phyloP scores from a whole-genome alignment of 345 rosid species.

The Theobroma cacao region DNA sequence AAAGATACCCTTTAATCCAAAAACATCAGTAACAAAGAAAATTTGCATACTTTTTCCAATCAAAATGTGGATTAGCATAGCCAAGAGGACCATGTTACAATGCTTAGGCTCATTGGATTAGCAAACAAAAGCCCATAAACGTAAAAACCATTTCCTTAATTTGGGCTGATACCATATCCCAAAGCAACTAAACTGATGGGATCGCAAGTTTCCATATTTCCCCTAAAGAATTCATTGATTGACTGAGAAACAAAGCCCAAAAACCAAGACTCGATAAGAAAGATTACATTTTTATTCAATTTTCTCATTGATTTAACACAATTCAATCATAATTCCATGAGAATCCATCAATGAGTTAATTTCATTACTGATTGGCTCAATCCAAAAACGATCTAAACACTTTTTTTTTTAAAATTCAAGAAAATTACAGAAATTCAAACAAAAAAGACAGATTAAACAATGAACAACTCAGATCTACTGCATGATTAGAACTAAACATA shows the following conservation, averaged over 20 bases:
- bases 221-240: background rate
- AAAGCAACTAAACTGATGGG: background rate
- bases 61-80: background rate
- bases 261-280: background rate
- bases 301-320: background rate
- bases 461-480: conserved; percentile 3
- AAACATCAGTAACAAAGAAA: background rate
- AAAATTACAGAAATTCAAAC: background rate
- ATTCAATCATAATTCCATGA: background rate
- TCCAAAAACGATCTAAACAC: background rate
- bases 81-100: background rate
- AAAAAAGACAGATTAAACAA: background rate
- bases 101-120: background rate
- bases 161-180: background rate
- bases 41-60: background rate
- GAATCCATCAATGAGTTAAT: background rate
- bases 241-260: background rate
- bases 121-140: background rate
- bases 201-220: background rate
- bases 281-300: background rate
- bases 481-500: background rate
- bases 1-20: background rate
- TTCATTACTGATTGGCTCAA: background rate
- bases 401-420: background rate
- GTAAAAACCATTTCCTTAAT: background rate